A percentile compares a stretch with the other conserved stretches of the same genome.
These are phyloP conservation scores for Pestalotiopsis sp. DNA, from an alignment of 2,329 filamentous ascomycete species.

Conservation along the genomic window DNA sequence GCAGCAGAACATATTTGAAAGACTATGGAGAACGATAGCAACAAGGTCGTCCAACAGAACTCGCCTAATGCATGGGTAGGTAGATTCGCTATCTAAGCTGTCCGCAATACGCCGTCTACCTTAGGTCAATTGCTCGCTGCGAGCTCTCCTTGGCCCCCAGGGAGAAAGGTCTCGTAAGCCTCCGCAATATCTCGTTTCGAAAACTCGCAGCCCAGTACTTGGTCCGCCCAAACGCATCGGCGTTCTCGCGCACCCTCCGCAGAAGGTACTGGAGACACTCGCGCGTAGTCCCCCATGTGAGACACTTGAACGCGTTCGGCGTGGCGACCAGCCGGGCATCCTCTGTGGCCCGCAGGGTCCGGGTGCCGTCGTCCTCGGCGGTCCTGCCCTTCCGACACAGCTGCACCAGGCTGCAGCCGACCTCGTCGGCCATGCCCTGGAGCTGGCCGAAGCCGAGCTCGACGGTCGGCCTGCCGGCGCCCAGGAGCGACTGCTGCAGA, in stretches of 20 bases:
- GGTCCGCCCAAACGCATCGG: background rate
- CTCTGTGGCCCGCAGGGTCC: background rate
- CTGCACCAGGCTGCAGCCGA: background rate
- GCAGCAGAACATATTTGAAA: background rate
- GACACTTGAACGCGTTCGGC: background rate
- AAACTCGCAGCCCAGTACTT: background rate
- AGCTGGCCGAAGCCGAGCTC: constrained; percentile 1
- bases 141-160: background rate
- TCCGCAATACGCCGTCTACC: background rate
- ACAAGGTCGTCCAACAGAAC: background rate
- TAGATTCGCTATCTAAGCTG: background rate
- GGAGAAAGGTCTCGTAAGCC: background rate
- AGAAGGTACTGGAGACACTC: background rate
- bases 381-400: background rate
- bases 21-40: background rate
- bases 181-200: background rate
- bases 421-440: constrained; percentile 1
- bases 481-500: background rate
- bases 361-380: background rate
- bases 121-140: background rate
- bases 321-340: background rate
- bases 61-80: background rate
- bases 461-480: background rate
- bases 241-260: background rate
- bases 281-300: background rate